phyloP scores from a whole-genome alignment of 1,284 basidiomycete species.

The Cerioporus squamosus region DNA sequence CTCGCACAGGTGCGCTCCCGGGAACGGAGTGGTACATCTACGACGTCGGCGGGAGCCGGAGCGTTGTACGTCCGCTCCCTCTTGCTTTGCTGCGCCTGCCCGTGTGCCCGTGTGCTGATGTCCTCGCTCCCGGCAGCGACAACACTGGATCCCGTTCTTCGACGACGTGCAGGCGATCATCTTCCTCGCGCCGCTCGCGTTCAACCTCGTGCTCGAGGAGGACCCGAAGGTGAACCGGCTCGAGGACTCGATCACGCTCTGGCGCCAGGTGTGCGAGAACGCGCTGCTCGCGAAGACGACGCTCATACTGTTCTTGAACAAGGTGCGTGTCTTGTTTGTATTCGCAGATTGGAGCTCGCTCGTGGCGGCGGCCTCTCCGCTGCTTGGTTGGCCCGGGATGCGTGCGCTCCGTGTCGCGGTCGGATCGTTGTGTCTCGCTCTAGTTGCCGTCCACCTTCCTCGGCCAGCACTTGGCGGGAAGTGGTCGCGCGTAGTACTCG shows the following conservation, averaged over 20 bases:
- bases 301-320: conserved; percentile 70
- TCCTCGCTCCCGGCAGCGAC: no score
- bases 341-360: no score
- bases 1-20: conserved; percentile 24
- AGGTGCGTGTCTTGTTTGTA: conserved; percentile 41
- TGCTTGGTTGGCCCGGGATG: no score
- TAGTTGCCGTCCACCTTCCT: no score
- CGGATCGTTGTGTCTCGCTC: no score
- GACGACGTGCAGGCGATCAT: conserved; percentile 55
- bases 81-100: no score
- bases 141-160: conserved; percentile 73
- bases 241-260: conserved; percentile 62
- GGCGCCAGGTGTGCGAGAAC: conserved; percentile 62
- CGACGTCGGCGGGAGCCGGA: conserved; percentile 67
- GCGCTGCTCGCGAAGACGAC: conserved; percentile 56
- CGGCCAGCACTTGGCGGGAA: no score
- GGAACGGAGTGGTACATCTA: conserved; percentile 66
- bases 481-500: no score
- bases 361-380: no score
- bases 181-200: conserved; percentile 57
- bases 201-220: conserved; percentile 66
- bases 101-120: no score
- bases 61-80: no score
- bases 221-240: conserved; percentile 62
- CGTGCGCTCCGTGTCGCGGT: no score